These are phyloP conservation scores for Macrolepiota albuminosa DNA, from an alignment of 768 basidiomycete genomes.

Conservation along the genomic window DNA sequence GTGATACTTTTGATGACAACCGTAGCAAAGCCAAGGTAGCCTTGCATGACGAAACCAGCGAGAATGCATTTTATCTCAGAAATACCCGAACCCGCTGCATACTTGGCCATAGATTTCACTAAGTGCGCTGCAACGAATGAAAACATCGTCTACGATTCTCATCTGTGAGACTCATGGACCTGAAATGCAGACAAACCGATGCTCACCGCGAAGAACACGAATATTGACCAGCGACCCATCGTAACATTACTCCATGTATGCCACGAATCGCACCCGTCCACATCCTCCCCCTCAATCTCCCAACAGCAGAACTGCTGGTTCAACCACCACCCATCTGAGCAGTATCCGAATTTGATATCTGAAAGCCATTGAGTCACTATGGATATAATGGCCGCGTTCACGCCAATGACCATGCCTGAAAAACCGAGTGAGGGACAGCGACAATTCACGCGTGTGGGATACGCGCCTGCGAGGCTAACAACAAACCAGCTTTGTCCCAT, in stretches of 20 bases:
- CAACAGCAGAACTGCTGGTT: slow-evolving; percentile 98
- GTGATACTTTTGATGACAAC: slow-evolving; percentile 93
- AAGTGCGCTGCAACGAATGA: slow-evolving; percentile 86
- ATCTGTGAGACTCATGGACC: slow-evolving; percentile 3
- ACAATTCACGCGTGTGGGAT: too few relatives aligned
- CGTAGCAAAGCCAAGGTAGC: slow-evolving; percentile 86
- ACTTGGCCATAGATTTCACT: slow-evolving; percentile 84
- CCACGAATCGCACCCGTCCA: slow-evolving; percentile 88
- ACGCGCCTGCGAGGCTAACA: slow-evolving; percentile 83
- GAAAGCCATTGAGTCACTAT: slow-evolving; percentile 97
- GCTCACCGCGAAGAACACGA: slow-evolving; percentile 86
- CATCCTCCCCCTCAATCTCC: slow-evolving; percentile 83
- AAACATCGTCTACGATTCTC: slow-evolving; percentile 58
- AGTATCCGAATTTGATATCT: slow-evolving; percentile 97
- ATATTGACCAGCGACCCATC: slow-evolving; percentile 75
- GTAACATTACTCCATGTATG: slow-evolving; percentile 78
- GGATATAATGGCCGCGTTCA: slow-evolving; percentile 92
- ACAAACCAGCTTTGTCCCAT: slow-evolving; percentile 92
- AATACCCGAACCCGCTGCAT: slow-evolving; percentile 97
- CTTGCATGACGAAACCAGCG: slow-evolving; percentile 96
- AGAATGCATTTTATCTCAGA: slow-evolving; percentile 99
- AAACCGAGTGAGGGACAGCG: neutral
- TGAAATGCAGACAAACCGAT: neutral
- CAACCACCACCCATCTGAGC: slow-evolving; percentile 96
- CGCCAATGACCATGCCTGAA: slow-evolving; percentile 82